Evolutionary conservation across 495 filamentous ascomycete species (phyloP).

Genomic region (Penicillium roqueforti): DNA sequence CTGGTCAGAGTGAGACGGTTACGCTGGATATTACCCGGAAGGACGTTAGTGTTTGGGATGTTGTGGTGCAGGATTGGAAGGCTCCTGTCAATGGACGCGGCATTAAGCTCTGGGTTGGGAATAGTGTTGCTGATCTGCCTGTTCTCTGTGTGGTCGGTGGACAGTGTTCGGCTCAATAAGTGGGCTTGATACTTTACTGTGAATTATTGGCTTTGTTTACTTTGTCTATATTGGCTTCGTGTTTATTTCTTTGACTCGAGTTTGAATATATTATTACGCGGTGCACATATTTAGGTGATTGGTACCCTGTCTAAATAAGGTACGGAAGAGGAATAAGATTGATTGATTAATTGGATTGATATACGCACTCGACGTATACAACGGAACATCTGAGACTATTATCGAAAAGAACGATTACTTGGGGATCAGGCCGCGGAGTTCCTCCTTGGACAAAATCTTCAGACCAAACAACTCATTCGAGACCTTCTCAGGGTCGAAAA

Average conservation of each 20-base stretch:
- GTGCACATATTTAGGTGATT: neutral
- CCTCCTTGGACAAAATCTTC: slow-evolving; percentile 25
- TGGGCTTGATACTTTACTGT: neutral
- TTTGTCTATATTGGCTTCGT: neutral
- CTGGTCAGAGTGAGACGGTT: slow-evolving; percentile 57
- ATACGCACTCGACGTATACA: neutral
- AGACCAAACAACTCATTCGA: slow-evolving; percentile 41
- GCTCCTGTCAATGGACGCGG: slow-evolving; percentile 43
- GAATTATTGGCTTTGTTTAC: neutral
- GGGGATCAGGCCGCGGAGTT: slow-evolving; percentile 11
- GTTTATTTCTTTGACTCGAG: neutral
- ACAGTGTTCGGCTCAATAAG: slow-evolving; percentile 21
- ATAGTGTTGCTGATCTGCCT: slow-evolving; percentile 41
- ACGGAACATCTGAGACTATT: neutral
- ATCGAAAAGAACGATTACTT: neutral
- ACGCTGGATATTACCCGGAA: slow-evolving; percentile 56
- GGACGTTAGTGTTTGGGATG: slow-evolving; percentile 72
- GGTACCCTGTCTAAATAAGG: too few species aligned
- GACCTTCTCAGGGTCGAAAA: slow-evolving; percentile 24
- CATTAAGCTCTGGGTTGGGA: slow-evolving; percentile 43
- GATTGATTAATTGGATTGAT: too few species aligned
- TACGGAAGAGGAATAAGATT: too few species aligned
- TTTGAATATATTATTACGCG: neutral
- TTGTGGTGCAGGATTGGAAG: slow-evolving; percentile 65
- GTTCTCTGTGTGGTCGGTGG: slow-evolving; percentile 37